Percentiles rank a stretch among this genome's conserved stretches.
Conservation (phyloP, 2,329 filamentous ascomycete species). For the Mycocentrospora acerina region DNA sequence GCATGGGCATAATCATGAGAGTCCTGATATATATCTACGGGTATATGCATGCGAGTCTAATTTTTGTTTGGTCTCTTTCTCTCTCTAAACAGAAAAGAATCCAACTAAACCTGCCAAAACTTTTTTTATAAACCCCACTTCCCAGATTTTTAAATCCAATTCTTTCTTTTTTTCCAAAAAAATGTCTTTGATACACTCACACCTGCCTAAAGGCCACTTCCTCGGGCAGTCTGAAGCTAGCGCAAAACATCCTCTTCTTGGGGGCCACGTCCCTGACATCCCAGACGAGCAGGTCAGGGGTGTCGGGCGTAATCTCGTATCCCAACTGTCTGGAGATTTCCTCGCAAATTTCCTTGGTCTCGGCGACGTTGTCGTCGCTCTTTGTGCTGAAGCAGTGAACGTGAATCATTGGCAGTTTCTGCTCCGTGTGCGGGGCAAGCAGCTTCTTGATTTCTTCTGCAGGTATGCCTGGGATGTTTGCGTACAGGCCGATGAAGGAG, state of each 20-base stretch:
- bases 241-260: constrained; percentile 95
- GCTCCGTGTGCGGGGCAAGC: constrained; percentile 47
- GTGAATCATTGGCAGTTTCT: constrained; percentile 77
- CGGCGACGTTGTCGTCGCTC: constrained; percentile 69
- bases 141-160: not conserved
- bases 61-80: not conserved
- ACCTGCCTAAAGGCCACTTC: constrained; percentile 73
- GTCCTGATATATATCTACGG: no score
- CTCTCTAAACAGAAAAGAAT: no score
- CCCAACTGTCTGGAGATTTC: constrained; percentile 65
- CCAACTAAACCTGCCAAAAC: no score
- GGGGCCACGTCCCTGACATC: constrained; percentile 87
- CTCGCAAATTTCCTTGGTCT: constrained; percentile 62
- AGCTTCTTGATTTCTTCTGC: constrained; percentile 29
- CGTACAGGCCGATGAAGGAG: constrained; percentile 76
- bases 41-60: not conserved
- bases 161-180: not conserved
- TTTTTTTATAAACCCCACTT: no score
- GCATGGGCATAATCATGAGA: no score
- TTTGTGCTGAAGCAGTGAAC: constrained; percentile 93
- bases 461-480: constrained; percentile 48
- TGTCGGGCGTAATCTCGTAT: constrained; percentile 58
- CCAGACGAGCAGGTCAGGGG: constrained; percentile 58
- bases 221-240: constrained; percentile 80
- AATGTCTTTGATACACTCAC: no score